Percentiles rank a stretch among this genome's conserved stretches.
Conservation (phyloP, 2,329 filamentous ascomycete species). For the Ambrosiella beaveri region DNA sequence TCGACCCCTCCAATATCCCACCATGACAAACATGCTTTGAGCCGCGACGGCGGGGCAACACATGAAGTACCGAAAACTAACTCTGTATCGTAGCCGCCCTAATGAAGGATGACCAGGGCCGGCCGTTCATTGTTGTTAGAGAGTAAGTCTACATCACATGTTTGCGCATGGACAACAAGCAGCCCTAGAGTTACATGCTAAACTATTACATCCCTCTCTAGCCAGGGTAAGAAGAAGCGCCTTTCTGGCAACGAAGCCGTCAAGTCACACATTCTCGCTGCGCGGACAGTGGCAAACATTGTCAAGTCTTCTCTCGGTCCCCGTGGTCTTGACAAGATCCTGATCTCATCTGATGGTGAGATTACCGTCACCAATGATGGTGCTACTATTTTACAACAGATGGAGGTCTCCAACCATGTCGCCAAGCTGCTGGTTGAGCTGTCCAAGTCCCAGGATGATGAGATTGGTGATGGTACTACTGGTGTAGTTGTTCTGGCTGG, state of each 20-base stretch:
- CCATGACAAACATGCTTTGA: not conserved
- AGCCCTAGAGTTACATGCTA: conserved; percentile 15
- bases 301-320: conserved; percentile 95
- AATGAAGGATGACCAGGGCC: conserved; percentile 92
- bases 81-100: conserved; percentile 36
- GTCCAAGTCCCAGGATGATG: conserved; percentile 95
- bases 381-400: conserved; percentile 90
- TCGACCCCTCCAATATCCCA: conserved; percentile 1
- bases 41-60: conserved; percentile 9
- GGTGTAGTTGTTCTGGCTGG: conserved; percentile 93
- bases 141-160: conserved; percentile 47
- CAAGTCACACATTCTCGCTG: conserved; percentile 94
- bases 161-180: not conserved
- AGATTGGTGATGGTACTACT: conserved; percentile 96
- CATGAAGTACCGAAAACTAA: conserved; percentile 5
- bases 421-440: conserved; percentile 93
- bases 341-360: conserved; percentile 95
- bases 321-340: conserved; percentile 93
- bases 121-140: conserved; percentile 95
- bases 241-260: conserved; percentile 93
- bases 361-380: conserved; percentile 99
- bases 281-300: conserved; percentile 88
- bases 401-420: conserved; percentile 98
- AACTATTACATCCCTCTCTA: conserved; percentile 22
- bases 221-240: conserved; percentile 94